A percentile compares a stretch with the other conserved stretches of the same genome.
These are phyloP conservation scores for Telfairia occidentalis DNA, from an alignment of 331 rosid genomes.

Conservation along the genomic window DNA sequence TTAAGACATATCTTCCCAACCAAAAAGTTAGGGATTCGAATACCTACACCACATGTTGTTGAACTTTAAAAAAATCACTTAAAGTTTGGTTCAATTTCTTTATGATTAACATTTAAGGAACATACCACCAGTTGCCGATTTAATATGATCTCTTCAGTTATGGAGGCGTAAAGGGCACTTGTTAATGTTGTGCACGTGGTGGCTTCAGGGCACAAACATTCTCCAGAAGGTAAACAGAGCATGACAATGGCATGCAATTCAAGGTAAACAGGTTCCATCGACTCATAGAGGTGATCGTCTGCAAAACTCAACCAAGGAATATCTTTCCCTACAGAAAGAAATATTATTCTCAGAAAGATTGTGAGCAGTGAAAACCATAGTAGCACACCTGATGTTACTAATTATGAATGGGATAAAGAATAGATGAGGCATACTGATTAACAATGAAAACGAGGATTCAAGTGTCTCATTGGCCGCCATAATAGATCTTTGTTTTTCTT, in stretches of 20 bases:
- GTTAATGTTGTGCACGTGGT: constrained; percentile 69
- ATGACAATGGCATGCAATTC: constrained; percentile 82
- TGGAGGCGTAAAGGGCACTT: constrained; percentile 76
- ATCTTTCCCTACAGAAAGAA: constrained; percentile 47
- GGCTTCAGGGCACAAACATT: constrained; percentile 88
- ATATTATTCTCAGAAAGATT: not conserved
- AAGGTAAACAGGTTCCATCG: constrained; percentile 53
- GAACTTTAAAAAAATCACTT: no score
- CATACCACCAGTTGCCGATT: constrained; percentile 62
- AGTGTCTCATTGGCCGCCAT: constrained; percentile 72
- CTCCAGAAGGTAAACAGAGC: constrained; percentile 94
- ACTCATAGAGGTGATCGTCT: constrained; percentile 33
- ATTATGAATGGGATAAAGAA: not conserved
- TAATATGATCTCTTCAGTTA: constrained; percentile 53
- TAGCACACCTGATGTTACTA: no score
- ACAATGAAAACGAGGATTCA: constrained; percentile 53
- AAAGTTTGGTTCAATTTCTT: not conserved
- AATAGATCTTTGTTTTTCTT: constrained; percentile 65
- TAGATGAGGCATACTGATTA: constrained; percentile 49
- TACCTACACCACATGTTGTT: no score
- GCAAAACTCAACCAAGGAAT: constrained; percentile 54
- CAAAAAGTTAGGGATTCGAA: no score
- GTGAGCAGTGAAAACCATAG: not conserved
- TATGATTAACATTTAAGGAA: constrained; percentile 14
- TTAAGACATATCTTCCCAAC: no score